Conservation (phyloP, 2,329 filamentous ascomycete species). For the Lasiodiplodia gonubiensis region DNA sequence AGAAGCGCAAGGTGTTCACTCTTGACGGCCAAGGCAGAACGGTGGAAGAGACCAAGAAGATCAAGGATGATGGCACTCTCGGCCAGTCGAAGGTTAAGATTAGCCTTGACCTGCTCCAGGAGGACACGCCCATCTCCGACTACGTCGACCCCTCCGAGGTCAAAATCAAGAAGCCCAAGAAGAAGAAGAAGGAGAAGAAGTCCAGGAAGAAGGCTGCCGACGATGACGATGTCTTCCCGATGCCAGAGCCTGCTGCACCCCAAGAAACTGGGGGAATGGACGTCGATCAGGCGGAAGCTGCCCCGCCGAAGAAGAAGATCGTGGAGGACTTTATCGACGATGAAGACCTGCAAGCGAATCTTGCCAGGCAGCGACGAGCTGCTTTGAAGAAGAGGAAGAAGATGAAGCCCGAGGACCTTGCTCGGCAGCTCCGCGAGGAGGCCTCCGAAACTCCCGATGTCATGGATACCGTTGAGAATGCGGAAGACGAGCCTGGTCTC, state of each 20-base stretch:
- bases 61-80: conserved; percentile 58
- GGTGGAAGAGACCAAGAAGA: conserved; percentile 64
- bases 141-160: conserved; percentile 86
- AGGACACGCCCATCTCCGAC: conserved; percentile 73
- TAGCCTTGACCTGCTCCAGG: conserved; percentile 73
- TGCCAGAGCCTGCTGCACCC: conserved; percentile 33
- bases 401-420: conserved; percentile 83
- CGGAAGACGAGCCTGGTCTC: conserved; percentile 67
- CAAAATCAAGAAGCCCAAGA: conserved; percentile 94
- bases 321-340: conserved; percentile 82
- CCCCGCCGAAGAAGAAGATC: conserved; percentile 57
- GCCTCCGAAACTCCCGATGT: conserved; percentile 53
- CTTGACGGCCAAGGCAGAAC: conserved; percentile 78
- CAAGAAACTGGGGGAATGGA: conserved; percentile 69
- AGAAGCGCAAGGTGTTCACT: conserved; percentile 86
- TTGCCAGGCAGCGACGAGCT: conserved; percentile 80
- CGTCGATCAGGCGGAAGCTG: conserved; percentile 60
- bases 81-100: conserved; percentile 70
- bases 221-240: conserved; percentile 59
- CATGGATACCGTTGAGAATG: conserved; percentile 66
- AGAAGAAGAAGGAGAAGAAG: conserved; percentile 71
- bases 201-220: conserved; percentile 74
- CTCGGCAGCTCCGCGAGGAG: conserved; percentile 75
- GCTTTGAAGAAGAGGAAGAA: conserved; percentile 93
- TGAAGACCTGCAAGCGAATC: conserved; percentile 85